phyloP scores from a whole-genome alignment of 768 basidiomycete species.

The Atractiella rhizophila region DNA sequence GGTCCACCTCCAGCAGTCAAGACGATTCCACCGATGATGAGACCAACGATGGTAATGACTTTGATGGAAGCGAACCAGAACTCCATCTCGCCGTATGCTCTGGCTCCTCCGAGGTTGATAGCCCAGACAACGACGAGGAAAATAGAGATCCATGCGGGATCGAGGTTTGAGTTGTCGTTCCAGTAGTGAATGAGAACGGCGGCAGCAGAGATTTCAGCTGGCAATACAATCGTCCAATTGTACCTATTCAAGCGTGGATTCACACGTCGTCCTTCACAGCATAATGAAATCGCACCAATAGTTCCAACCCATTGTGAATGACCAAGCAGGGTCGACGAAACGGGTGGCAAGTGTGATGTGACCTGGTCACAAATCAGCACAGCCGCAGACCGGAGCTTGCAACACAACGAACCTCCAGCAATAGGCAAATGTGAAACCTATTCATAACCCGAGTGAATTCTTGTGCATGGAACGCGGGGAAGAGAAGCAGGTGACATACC shows the following conservation, averaged over 20 bases:
- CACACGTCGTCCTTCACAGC: conserved; percentile 22
- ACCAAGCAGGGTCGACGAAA: conserved; percentile 15
- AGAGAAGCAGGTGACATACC: too few species aligned
- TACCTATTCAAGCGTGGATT: conserved; percentile 30
- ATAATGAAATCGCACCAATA: too few species aligned
- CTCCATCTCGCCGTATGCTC: conserved; percentile 31
- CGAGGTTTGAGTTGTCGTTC: conserved; percentile 29
- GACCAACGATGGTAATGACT: conserved; percentile 15
- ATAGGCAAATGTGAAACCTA: conserved; percentile 6
- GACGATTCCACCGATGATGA: conserved; percentile 38
- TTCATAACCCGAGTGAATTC: neutral
- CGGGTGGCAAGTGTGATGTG: conserved; percentile 16
- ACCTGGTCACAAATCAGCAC: too few species aligned
- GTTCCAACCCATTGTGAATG: conserved; percentile 13
- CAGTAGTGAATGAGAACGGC: conserved; percentile 46
- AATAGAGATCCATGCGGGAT: too few species aligned
- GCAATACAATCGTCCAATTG: conserved; percentile 30
- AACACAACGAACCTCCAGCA: conserved; percentile 3
- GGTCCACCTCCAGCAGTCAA: conserved; percentile 20
- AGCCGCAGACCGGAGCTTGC: too few species aligned
- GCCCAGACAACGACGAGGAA: conserved; percentile 18
- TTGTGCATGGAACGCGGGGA: neutral
- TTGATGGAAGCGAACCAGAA: conserved; percentile 28
- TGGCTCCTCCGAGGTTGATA: too few species aligned
- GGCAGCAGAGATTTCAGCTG: conserved; percentile 51